Conservation (phyloP, 768 basidiomycete genomes). For the Mycena latifolia region DNA sequence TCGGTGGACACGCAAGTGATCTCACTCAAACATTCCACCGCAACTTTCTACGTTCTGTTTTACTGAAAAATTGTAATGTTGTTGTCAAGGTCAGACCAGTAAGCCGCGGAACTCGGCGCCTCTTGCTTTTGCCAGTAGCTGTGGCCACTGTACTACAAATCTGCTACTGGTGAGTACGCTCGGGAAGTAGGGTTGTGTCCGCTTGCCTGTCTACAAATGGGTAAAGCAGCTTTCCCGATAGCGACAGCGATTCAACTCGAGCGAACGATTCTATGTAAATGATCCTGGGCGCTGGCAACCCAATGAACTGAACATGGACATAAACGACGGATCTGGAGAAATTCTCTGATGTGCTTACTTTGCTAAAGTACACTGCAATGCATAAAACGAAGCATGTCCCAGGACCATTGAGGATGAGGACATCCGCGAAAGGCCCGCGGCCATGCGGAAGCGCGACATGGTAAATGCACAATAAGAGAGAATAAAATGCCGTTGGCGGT, state of each 20-base stretch:
- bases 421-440: slow-evolving; percentile 66
- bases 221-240: slow-evolving; percentile 86
- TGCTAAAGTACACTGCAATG: slow-evolving; percentile 75
- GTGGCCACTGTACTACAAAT: slow-evolving; percentile 94
- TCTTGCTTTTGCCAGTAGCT: slow-evolving; percentile 55
- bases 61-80: slow-evolving; percentile 30
- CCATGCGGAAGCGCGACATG: slow-evolving; percentile 67
- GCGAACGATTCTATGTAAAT: slow-evolving; percentile 97
- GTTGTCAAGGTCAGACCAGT: slow-evolving; percentile 64
- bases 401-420: slow-evolving; percentile 93
- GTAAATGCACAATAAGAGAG: slow-evolving; percentile 72
- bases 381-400: slow-evolving; percentile 92
- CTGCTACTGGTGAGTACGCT: slow-evolving; percentile 48
- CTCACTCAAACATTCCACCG: background rate
- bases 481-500: slow-evolving; percentile 71
- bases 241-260: slow-evolving; percentile 81
- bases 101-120: slow-evolving; percentile 71
- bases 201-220: slow-evolving; percentile 85
- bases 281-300: slow-evolving; percentile 74
- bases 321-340: slow-evolving; percentile 20
- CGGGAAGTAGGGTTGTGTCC: slow-evolving; percentile 2
- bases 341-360: slow-evolving; percentile 58
- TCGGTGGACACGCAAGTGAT: slow-evolving; percentile 77
- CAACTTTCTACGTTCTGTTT: slow-evolving; percentile 6
- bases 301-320: slow-evolving; percentile 70